phyloP scores from a whole-genome alignment of 768 basidiomycete species.

The Suillus tomentosus region DNA sequence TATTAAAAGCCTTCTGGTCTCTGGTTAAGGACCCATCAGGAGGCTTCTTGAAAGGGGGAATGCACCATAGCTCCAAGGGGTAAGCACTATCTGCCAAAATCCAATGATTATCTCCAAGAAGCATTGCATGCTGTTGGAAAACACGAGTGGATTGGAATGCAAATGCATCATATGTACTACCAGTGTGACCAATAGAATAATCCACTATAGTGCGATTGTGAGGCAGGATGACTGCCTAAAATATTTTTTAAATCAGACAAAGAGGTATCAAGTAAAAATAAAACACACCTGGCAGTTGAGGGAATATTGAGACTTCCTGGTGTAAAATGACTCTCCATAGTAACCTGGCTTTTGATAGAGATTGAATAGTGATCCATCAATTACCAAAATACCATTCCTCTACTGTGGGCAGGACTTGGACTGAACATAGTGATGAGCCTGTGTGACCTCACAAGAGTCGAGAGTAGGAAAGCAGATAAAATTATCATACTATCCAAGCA shows the following conservation, averaged over 20 bases:
- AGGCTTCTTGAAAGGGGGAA: slow-evolving; percentile 19
- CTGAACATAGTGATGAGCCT: slow-evolving; percentile 33
- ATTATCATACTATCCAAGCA: slow-evolving; percentile 17
- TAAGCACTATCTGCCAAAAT: slow-evolving; percentile 13
- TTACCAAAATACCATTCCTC: slow-evolving; percentile 38
- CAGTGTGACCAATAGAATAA: slow-evolving; percentile 9
- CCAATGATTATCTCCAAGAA: slow-evolving; percentile 11
- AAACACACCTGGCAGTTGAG: slow-evolving; percentile 18
- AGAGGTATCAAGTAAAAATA: neutral
- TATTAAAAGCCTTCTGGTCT: slow-evolving; percentile 4
- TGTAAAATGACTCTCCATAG: slow-evolving; percentile 15
- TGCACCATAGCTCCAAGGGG: slow-evolving; percentile 5
- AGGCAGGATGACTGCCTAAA: slow-evolving; percentile 10
- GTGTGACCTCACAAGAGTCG: neutral
- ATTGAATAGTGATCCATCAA: slow-evolving; percentile 37
- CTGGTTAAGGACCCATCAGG: neutral
- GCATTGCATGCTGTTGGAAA: neutral
- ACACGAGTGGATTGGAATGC: slow-evolving; percentile 12
- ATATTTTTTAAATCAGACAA: neutral
- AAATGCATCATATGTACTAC: slow-evolving; percentile 12
- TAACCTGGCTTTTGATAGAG: slow-evolving; percentile 12
- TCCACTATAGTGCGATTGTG: slow-evolving; percentile 10
- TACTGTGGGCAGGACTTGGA: slow-evolving; percentile 35
- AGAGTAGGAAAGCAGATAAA: slow-evolving; percentile 11
- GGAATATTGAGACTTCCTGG: slow-evolving; percentile 22